Evolutionary conservation across 2,329 filamentous ascomycete genomes (phyloP).

Genomic region (Trichophyton benhamiae): DNA sequence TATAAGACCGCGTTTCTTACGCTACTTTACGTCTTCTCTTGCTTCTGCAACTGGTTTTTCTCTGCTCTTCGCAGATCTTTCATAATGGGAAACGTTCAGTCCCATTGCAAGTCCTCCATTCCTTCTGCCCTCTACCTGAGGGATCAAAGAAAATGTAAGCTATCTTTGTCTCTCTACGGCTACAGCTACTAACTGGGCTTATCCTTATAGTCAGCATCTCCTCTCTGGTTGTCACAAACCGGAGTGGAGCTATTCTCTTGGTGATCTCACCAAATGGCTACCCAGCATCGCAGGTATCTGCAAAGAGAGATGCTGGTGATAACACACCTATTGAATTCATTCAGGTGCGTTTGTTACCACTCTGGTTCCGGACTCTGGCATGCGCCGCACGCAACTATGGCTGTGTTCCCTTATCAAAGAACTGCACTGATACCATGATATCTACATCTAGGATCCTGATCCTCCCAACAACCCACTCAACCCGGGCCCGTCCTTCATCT

Average conservation of each 20-base stretch:
- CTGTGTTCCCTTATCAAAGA: no score
- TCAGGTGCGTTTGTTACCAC: conserved; percentile 49
- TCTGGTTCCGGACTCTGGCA: not conserved
- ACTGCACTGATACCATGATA: no score
- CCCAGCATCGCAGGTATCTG: conserved; percentile 66
- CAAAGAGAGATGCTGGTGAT: conserved; percentile 61
- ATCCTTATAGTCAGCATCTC: conserved; percentile 64
- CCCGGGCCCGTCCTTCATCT: conserved; percentile 55
- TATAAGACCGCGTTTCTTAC: not conserved
- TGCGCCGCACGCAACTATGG: no score
- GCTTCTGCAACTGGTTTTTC: not conserved
- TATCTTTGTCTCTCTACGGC: conserved; percentile 5
- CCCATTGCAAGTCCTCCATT: conserved; percentile 60
- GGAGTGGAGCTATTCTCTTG: conserved; percentile 62
- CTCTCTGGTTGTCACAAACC: conserved; percentile 68
- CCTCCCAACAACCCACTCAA: conserved; percentile 25
- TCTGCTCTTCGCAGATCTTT: not conserved
- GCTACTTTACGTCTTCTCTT: not conserved
- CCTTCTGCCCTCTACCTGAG: conserved; percentile 57
- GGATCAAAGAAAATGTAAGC: conserved; percentile 81
- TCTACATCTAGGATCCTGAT: conserved; percentile 59
- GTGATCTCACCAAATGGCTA: conserved; percentile 75
- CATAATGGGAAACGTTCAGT: conserved; percentile 85
- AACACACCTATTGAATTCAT: conserved; percentile 74
- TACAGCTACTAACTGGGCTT: conserved; percentile 3